Conservation (phyloP, 2,329 filamentous ascomycete genomes). For the Trichothecium roseum region DNA sequence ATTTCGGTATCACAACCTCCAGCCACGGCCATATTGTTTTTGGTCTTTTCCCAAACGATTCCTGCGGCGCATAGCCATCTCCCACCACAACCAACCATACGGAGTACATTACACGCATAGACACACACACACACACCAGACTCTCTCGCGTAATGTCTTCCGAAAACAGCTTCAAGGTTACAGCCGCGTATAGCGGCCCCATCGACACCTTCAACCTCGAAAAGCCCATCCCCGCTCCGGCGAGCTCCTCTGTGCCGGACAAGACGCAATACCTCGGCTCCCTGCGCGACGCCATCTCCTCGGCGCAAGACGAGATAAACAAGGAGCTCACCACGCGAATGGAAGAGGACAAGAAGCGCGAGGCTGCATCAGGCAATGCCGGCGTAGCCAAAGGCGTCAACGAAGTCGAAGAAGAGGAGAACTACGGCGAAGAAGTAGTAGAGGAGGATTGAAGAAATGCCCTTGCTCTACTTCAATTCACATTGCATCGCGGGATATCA, state of each 20-base stretch:
- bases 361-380: slow-evolving; percentile 18
- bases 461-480: slow-evolving; percentile 6
- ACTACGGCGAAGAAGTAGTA: slow-evolving; percentile 77
- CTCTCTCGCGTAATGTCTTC: too few relatives aligned
- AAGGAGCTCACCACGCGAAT: slow-evolving; percentile 61
- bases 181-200: slow-evolving; percentile 44
- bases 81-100: too few relatives aligned
- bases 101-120: too few relatives aligned
- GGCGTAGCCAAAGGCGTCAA: slow-evolving; percentile 23
- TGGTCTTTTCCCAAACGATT: too few relatives aligned
- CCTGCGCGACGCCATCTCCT: slow-evolving; percentile 45
- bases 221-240: slow-evolving; percentile 22
- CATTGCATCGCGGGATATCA: neutral
- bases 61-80: too few relatives aligned
- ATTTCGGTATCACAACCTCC: too few relatives aligned
- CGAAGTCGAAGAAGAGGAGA: slow-evolving; percentile 56
- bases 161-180: slow-evolving; percentile 18
- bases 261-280: slow-evolving; percentile 50
- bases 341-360: slow-evolving; percentile 56
- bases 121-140: too few relatives aligned
- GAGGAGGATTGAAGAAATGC: slow-evolving; percentile 34
- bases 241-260: slow-evolving; percentile 25
- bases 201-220: slow-evolving; percentile 33
- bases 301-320: slow-evolving; percentile 60
- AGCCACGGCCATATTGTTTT: too few relatives aligned